Evolutionary conservation across 2,329 filamentous ascomycete genomes (phyloP), one percentile per base, ranked within the genome.

Genomic region (Epichloe festucae): DNA sequence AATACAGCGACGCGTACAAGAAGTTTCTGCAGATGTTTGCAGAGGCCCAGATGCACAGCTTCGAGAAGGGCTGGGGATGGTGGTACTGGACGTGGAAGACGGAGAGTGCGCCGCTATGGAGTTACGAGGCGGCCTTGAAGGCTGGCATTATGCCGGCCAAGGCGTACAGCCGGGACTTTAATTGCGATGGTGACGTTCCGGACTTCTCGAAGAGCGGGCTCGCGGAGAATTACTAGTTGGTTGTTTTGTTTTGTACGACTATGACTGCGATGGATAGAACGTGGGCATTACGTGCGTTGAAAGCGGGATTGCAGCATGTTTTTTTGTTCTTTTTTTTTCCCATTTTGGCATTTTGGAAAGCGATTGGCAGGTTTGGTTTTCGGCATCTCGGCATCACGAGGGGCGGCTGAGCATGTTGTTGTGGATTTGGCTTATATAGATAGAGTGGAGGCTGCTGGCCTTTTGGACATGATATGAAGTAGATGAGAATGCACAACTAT

Each of bases 1-100:
- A 70, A 4, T 97, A 90, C 73, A 81, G 77, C 39, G 72, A 73
- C 53, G 70, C 73, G 4, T 98, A 98, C 70, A 95, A 93, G 70
- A 71, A 82, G 58, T 97, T 91, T 69, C 73, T 98, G 56, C 78
- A 80, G 57, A 87, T 87, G 69, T 97, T 97, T 69, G 93, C 93
- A 5, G 85, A 95, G 69, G 93, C 90, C 50, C 93, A 98, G 72
- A 98, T 98, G 88, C 77, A 84, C 60, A 87, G 84, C 53, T 98
- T 97, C 63, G 91, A 97, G 68, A 82, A 84, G 56, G 89, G 87
- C 5, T 93, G 87, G 84, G 93, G 93, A 47, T 98, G 93, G 93
- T 96, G 95, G 71, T 98, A 98, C 70, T 98, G 93, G 93, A 97
- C 90, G 36, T 95, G 93, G 91, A 81, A 89, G 69, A 95, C 91